Conservation (phyloP, 345 rosid genomes). For the Lepidium didymum region DNA sequence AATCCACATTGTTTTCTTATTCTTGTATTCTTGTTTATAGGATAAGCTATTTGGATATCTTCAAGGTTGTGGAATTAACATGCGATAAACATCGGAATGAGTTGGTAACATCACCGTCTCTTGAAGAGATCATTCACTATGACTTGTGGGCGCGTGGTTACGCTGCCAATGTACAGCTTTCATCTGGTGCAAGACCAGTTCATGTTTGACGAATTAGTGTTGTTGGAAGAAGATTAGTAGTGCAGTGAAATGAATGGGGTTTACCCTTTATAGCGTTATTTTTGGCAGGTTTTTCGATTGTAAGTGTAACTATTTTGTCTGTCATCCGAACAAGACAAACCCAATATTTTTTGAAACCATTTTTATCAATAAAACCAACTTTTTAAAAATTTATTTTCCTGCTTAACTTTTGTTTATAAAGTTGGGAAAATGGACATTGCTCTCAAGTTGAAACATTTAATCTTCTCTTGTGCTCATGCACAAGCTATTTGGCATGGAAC, state of each 20-base stretch:
- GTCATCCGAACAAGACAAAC: conserved; percentile 12
- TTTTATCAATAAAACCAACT: not conserved
- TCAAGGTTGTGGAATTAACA: conserved; percentile 87
- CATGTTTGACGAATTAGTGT: conserved; percentile 7
- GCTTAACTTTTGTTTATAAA: not conserved
- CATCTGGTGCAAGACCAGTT: conserved; percentile 47
- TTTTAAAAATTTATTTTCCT: not conserved
- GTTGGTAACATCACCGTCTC: conserved; percentile 59
- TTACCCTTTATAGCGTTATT: not conserved
- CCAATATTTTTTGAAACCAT: not conserved
- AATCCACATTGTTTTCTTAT: not conserved
- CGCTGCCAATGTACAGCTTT: conserved; percentile 43
- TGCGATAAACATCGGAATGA: conserved; percentile 68
- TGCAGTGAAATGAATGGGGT: not conserved
- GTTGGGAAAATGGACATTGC: no score
- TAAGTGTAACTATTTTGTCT: conserved; percentile 7
- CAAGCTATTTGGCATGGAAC: no score
- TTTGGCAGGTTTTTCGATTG: conserved; percentile 14
- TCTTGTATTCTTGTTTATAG: conserved; percentile 29
- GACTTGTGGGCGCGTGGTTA: conserved; percentile 90
- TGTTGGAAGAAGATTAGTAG: not conserved
- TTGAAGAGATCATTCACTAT: conserved; percentile 81
- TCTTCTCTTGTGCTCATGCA: no score
- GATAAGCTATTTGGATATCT: conserved; percentile 83
- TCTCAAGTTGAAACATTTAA: no score